Base-by-base conservation (phyloP, 352 stramenopile species). In the Pythium insidiosum region DNA sequence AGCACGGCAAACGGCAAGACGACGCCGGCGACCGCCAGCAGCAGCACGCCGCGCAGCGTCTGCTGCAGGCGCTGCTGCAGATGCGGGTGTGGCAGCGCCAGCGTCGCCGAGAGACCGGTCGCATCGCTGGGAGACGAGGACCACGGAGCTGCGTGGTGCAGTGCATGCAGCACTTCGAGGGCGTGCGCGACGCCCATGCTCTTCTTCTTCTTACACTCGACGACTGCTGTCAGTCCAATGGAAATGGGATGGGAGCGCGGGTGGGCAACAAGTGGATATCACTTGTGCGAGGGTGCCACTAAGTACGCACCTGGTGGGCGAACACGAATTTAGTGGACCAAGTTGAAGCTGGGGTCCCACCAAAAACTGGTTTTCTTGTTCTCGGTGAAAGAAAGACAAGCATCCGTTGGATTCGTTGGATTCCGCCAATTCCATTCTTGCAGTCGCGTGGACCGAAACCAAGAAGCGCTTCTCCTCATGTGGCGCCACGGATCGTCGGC, bases 111-210 rank as follows among this genome's bases (percentile, higher is more conserved):
- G 38, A 63, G 48, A 4, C 28, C 29, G 19, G 34, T 15, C 23
- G 38, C 43, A 31, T 16, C 33, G n/a, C 4, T 33, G n/a, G 21
- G 43, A 13, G 24, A 7, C 11, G 28, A 18, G 1, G 47, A 43
- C 12, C n/a, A n/a, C n/a, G n/a, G n/a, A n/a, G n/a, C n/a, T n/a
- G 34, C 28, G 37, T 55, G 36, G 21, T 52, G 9, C 53, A 63
- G 24, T 20, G 55, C 55, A 33, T 63, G 43, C 18, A 63, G 55
- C 55, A 64, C 56, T 16, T 43, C 50, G 10, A 64, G 38, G 16
- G 50, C 56, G 33, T 64, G 56, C 33, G 42, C 46, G 38, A 56
- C 41, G 56, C 56, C 56, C 56, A 63, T 63, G 38, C n/a, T n/a
- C n/a, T n/a, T n/a, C n/a, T n/a, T n/a, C n/a, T n/a, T n/a, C n/a